A percentile compares a stretch with the other conserved stretches of the same genome.
Evolutionary conservation across 2,329 filamentous ascomycete genomes (phyloP).

Genomic region (Sordariomycetes sp.): DNA sequence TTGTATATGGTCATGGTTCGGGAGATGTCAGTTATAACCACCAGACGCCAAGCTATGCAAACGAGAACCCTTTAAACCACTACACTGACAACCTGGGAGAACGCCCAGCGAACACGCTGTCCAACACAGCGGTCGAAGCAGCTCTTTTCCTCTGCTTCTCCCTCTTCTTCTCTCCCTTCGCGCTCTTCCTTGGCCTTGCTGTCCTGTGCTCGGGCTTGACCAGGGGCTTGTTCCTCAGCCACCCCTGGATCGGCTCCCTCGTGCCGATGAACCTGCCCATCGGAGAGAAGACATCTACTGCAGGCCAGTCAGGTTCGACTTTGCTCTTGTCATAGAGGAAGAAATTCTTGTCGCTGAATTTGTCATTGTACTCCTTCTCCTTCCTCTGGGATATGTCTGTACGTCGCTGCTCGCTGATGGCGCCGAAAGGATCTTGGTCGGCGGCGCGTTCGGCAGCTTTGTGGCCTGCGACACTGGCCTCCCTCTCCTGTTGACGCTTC

Average conservation of each 20-base stretch:
- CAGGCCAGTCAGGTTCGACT: slow-evolving; percentile 40
- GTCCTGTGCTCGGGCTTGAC: slow-evolving; percentile 37
- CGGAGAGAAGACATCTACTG: slow-evolving; percentile 78
- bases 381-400: slow-evolving; percentile 5
- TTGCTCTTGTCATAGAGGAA: too few relatives aligned
- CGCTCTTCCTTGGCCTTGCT: slow-evolving; percentile 56
- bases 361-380: neutral
- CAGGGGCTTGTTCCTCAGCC: slow-evolving; percentile 50
- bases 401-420: slow-evolving; percentile 15
- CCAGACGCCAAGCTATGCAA: too few relatives aligned
- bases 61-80: too few relatives aligned
- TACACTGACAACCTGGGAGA: too few relatives aligned
- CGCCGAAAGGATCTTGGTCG: slow-evolving; percentile 12
- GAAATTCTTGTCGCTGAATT: slow-evolving; percentile 4
- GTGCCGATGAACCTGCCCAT: slow-evolving; percentile 69
- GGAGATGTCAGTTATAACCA: too few relatives aligned
- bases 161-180: slow-evolving; percentile 46
- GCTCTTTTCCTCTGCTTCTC: slow-evolving; percentile 19
- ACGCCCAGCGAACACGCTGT: too few relatives aligned
- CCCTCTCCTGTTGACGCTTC: too few relatives aligned
- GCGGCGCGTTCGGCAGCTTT: neutral
- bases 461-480: too few relatives aligned
- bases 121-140: slow-evolving; percentile 6
- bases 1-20: too few relatives aligned
- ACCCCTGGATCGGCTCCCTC: slow-evolving; percentile 62